Conservation (phyloP, 179 eudicot genomes). For the Corrigiola litoralis region DNA sequence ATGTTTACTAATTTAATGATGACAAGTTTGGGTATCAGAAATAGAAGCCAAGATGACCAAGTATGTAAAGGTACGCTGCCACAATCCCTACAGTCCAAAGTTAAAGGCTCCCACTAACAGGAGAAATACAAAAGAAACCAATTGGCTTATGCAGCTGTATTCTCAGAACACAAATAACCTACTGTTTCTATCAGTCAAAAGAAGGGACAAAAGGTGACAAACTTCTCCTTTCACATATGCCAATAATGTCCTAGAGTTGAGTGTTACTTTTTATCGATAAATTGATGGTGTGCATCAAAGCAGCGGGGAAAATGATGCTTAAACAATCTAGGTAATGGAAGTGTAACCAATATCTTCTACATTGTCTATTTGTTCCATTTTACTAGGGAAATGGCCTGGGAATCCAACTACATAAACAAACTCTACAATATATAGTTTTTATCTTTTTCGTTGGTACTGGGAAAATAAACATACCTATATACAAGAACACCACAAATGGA, state of each 20-base stretch:
- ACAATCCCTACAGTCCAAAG: neutral
- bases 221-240: neutral
- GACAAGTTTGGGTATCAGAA: too few species aligned
- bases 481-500: too few species aligned
- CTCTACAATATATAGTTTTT: neutral
- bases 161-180: neutral
- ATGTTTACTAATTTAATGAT: too few species aligned
- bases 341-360: neutral
- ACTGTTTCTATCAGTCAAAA: conserved; percentile 2
- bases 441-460: too few species aligned
- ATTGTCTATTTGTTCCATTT: neutral
- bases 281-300: conserved; percentile 7
- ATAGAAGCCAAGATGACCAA: neutral
- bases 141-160: neutral
- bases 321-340: neutral
- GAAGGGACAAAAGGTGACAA: conserved; percentile 1
- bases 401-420: neutral
- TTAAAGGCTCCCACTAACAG: neutral
- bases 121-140: neutral
- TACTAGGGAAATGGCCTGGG: neutral
- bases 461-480: too few species aligned
- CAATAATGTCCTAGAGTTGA: conserved; percentile 10
- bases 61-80: neutral
- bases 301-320: conserved; percentile 6
- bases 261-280: conserved; percentile 6